Evolutionary conservation across 2,329 filamentous ascomycete genomes (phyloP), one percentile per base, ranked within the genome.

Genomic region (Penicillium rolfsii): DNA sequence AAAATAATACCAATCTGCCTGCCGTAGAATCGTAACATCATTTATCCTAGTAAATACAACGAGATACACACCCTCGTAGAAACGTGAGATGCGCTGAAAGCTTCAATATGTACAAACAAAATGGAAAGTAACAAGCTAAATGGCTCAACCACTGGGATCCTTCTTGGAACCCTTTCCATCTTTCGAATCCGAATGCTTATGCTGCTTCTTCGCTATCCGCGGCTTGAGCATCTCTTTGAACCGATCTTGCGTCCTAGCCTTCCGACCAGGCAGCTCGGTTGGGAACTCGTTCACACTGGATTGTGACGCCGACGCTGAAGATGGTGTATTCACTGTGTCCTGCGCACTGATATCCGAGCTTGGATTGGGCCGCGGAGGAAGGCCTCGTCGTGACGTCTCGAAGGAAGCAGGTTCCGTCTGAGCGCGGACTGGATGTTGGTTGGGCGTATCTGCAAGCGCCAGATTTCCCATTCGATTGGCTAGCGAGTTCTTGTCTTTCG

Each of bases 391-490:
- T 5, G 59, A 19, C 12, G 1, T 12, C 14, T 54, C 48, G 14
- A 30, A 53, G 36, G 35, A 36, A 24, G 41, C 24, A 48, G 61
- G 55, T 16, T 43, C 36, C 3, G 60, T 49, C 11, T 59, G 57
- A 12, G 22, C 40, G n/a, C 33, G 58, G 19, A 53, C 40, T 33
- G 38, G 35, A 9, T n/a, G 22, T 22, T 36, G 11, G 28, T 43
- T 28, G 7, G 40, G 48, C n/a, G 35, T 8, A 24, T 55, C 43
- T 7, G 55, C 43, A 6, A 66, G 41, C 1, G 49, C 22, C 11
- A 74, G 53, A 35, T 65, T 67, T 46, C 66, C 62, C 64, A 70
- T 48, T 4, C 58, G 63, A 30, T 64, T 67, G 53, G 72, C 65
- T 7, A 73, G 50, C 7, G 59, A 60, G 26, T 59, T 14, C n/a